These are phyloP conservation scores for Mucor saturninus DNA, from an alignment of 371 early-diverging fungal species.

Conservation along the genomic window DNA sequence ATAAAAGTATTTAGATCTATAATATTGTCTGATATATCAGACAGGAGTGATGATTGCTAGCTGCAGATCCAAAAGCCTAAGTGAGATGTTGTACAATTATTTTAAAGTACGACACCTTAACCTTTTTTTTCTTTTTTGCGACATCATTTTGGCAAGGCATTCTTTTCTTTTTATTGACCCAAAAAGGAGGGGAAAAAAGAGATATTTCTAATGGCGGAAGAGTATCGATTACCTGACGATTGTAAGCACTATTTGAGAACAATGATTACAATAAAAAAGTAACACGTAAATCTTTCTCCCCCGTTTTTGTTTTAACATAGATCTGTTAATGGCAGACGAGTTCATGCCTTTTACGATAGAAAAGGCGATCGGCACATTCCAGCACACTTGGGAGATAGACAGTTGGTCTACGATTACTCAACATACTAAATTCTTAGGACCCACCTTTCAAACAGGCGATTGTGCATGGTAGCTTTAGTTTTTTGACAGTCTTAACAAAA, in stretches of 20 bases:
- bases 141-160: no score
- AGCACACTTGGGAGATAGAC: conserved; percentile 45
- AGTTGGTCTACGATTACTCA: conserved; percentile 40
- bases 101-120: no score
- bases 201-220: no score
- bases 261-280: background rate
- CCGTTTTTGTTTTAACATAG: background rate
- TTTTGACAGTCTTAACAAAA: background rate
- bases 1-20: no score
- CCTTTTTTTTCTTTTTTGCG: no score
- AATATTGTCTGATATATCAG: no score
- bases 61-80: no score
- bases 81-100: no score
- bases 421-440: conserved; percentile 54
- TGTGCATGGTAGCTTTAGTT: conserved; percentile 50
- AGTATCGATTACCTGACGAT: conserved; percentile 2
- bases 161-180: no score
- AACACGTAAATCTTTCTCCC: background rate
- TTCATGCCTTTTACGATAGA: conserved; percentile 1
- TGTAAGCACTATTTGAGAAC: background rate
- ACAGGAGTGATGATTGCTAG: no score
- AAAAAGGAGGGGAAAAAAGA: no score
- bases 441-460: conserved; percentile 58
- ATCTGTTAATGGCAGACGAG: conserved; percentile 9
- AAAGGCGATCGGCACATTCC: conserved; percentile 5